A percentile compares a stretch with the other conserved stretches of the same genome.
Evolutionary conservation across 768 basidiomycete genomes (phyloP).

Genomic region (Lentinula sp.): DNA sequence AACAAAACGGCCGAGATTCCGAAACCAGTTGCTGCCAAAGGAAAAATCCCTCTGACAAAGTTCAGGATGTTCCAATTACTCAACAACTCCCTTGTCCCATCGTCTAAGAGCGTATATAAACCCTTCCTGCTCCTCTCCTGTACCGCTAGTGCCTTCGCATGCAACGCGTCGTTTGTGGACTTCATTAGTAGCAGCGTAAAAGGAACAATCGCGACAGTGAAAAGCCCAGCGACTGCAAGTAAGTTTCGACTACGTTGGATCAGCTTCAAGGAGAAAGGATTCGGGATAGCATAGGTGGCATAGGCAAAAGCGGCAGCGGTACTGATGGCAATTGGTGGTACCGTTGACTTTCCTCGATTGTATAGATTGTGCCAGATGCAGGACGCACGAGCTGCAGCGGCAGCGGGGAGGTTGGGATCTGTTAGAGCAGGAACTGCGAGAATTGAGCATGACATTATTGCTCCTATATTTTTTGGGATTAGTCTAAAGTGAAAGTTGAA

Average conservation of each 20-base stretch:
- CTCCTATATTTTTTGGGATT: background rate
- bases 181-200: background rate
- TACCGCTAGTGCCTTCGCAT: background rate
- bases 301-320: background rate
- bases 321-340: background rate
- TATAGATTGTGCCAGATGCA: background rate
- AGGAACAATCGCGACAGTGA: background rate
- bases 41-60: background rate
- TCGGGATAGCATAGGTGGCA: background rate
- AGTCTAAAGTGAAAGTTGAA: no score
- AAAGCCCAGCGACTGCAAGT: background rate
- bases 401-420: background rate
- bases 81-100: background rate
- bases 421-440: background rate
- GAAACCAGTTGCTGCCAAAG: background rate
- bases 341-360: background rate
- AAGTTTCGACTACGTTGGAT: background rate
- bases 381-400: background rate
- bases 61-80: background rate
- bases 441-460: background rate
- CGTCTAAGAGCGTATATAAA: background rate
- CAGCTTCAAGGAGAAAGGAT: background rate
- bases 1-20: background rate
- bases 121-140: background rate
- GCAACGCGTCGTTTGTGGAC: background rate